Evolutionary conservation across 2,329 filamentous ascomycete species (phyloP).

Genomic region (Fonsecaea multimorphosa): DNA sequence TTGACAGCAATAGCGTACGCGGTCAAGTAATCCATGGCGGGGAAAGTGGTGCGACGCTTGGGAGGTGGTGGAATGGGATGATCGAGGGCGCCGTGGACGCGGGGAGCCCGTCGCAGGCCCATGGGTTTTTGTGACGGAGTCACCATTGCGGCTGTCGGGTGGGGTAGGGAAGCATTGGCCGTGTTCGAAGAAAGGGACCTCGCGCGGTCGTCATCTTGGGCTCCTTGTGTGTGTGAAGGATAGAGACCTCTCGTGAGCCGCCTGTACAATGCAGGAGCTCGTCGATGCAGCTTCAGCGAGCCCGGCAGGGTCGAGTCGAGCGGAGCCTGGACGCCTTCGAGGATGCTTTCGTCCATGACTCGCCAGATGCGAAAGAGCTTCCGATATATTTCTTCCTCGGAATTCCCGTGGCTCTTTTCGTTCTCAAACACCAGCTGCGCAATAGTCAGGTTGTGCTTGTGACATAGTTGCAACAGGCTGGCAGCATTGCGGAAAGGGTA

Average conservation of each 20-base stretch:
- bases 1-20: slow-evolving; percentile 36
- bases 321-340: slow-evolving; percentile 34
- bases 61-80: slow-evolving; percentile 32
- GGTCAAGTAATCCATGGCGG: slow-evolving; percentile 36
- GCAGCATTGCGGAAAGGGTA: slow-evolving; percentile 34
- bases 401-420: slow-evolving; percentile 32
- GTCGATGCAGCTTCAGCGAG: slow-evolving; percentile 33
- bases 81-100: slow-evolving; percentile 29
- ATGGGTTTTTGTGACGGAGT: neutral
- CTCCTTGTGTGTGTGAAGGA: slow-evolving; percentile 25
- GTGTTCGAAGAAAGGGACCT: neutral
- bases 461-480: slow-evolving; percentile 30
- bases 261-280: slow-evolving; percentile 33
- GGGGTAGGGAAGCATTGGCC: slow-evolving; percentile 1
- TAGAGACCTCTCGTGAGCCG: slow-evolving; percentile 36
- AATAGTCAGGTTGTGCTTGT: slow-evolving; percentile 37
- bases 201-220: slow-evolving; percentile 4
- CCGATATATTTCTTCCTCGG: slow-evolving; percentile 31
- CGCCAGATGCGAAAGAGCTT: slow-evolving; percentile 35
- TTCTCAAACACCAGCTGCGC: slow-evolving; percentile 37
- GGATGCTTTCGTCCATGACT: slow-evolving; percentile 37
- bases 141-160: slow-evolving; percentile 1
- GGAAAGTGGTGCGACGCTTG: slow-evolving; percentile 27
- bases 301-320: slow-evolving; percentile 30
- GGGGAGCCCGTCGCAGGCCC: slow-evolving; percentile 18